Base-by-base conservation (phyloP, 1,284 basidiomycete species). In the Hypsizygus ulmarius region DNA sequence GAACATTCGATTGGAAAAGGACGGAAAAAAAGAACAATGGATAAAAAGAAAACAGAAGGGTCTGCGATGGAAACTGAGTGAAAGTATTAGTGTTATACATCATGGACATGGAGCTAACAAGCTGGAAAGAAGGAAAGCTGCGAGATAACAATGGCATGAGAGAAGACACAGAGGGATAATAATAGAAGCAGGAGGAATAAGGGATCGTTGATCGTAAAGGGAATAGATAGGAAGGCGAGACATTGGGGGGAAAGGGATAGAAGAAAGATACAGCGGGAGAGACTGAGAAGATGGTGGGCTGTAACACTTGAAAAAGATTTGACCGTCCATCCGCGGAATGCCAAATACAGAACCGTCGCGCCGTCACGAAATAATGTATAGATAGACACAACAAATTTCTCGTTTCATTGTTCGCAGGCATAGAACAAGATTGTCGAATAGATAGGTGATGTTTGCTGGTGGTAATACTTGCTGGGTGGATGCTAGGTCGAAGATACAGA, bases 311-410 rank as follows among this genome's bases (percentile, higher is more conserved):
- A 39, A 21, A 27, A 40, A 40, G 49, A 30, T 35, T 36, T 39
- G 27, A 55, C 55, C 50, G 57, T 57, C 55, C 59, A 47, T 55
- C 50, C 53, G 50, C 50, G 55, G 52, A 36, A 47, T 47, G 47
- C 52, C 50, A 43, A 52, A 48, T 42, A 45, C 37, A 42, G 35
- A 29, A 44, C 43, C 27, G 39, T n/a, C 25, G 29, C 32, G 34
- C 44, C 39, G 45, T 40, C 37, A 47, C 36, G 29, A 34, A 41
- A 39, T 49, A 29, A 45, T 16, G 34, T 15, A 55, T 54, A 57
- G 48, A 59, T 54, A 57, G 47, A 40, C 43, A 14, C 46, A 38
- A 53, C 43, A 54, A 37, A 53, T 52, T 56, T 53, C 52, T 59
- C 49, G 49, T 53, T n/a, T n/a, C 40, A 39, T 50, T 21, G 41